Percentiles rank a stretch among this genome's conserved stretches.
Evolutionary conservation across 345 rosid species (phyloP).

Genomic region (Anastatica hierochuntica): DNA sequence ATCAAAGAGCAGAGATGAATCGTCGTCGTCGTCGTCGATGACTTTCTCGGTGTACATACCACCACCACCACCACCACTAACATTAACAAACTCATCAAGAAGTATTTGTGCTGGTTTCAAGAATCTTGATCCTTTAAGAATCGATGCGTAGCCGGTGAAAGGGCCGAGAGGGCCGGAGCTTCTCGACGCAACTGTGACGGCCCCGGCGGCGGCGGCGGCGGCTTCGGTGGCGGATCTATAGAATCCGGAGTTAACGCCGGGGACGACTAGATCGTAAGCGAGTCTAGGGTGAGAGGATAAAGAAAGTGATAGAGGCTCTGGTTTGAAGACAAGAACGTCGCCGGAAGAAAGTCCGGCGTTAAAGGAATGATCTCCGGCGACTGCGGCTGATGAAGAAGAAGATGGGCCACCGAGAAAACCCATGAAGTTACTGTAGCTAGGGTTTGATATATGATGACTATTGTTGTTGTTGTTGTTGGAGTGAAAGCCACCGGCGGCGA

Average conservation of each 20-base stretch:
- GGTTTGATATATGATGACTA: slow-evolving; percentile 26
- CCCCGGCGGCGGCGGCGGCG: slow-evolving; percentile 1
- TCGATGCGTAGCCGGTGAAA: slow-evolving; percentile 71
- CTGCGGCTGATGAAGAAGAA: slow-evolving; percentile 22
- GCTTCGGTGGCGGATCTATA: slow-evolving; percentile 19
- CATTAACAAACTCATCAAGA: slow-evolving; percentile 66
- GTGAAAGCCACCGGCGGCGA: slow-evolving; percentile 40
- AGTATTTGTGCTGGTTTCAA: slow-evolving; percentile 81
- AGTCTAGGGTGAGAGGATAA: slow-evolving; percentile 44
- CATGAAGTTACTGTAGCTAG: slow-evolving; percentile 43
- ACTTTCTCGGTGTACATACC: slow-evolving; percentile 40
- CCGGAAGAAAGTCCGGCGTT: slow-evolving; percentile 28
- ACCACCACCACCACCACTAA: slow-evolving; percentile 55
- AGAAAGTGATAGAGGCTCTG: slow-evolving; percentile 57
- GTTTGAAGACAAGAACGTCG: slow-evolving; percentile 42
- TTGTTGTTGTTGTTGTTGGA: slow-evolving; percentile 39
- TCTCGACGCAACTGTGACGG: slow-evolving; percentile 38
- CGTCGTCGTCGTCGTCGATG: slow-evolving; percentile 31
- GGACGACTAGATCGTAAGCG: slow-evolving; percentile 18
- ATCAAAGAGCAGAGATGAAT: slow-evolving; percentile 49
- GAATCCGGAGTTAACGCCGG: slow-evolving; percentile 13
- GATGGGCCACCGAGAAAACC: slow-evolving; percentile 29
- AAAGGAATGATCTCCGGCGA: slow-evolving; percentile 28
- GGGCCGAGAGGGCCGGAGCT: slow-evolving; percentile 46
- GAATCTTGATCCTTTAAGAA: slow-evolving; percentile 73